phyloP scores from a whole-genome alignment of 2,329 filamentous ascomycete species.

The Sordariomycetes sp. region DNA sequence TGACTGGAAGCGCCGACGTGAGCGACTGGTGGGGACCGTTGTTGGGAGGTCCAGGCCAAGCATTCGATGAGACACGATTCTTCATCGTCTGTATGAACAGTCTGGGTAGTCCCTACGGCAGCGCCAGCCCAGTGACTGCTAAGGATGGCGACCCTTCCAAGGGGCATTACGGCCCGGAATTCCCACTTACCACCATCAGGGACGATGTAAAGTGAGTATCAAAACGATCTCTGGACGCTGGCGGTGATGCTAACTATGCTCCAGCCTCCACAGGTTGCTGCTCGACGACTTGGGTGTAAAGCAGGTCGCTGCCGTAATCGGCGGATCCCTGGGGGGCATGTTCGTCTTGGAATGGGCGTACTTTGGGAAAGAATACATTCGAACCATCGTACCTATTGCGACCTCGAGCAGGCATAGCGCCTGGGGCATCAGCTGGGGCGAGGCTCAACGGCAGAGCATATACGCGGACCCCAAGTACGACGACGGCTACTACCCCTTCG shows the following conservation, averaged over 20 bases:
- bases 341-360: conserved; percentile 89
- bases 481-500: conserved; percentile 86
- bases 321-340: conserved; percentile 84
- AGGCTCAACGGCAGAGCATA: conserved; percentile 84
- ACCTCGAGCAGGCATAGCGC: conserved; percentile 79
- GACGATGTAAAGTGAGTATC: conserved; percentile 84
- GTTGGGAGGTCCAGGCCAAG: conserved; percentile 66
- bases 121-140: conserved; percentile 79
- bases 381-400: conserved; percentile 72
- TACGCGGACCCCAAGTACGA: conserved; percentile 98
- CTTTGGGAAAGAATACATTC: conserved; percentile 77
- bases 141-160: conserved; percentile 70
- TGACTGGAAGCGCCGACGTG: conserved; percentile 79
- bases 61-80: conserved; percentile 75
- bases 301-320: conserved; percentile 70
- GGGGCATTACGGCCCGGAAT: conserved; percentile 86
- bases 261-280: conserved; percentile 69
- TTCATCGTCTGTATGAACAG: conserved; percentile 84
- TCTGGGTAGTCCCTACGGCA: conserved; percentile 76
- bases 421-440: conserved; percentile 87
- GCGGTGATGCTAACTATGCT: conserved; percentile 9
- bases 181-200: conserved; percentile 87
- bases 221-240: background rate
- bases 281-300: conserved; percentile 73
- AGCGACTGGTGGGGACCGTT: conserved; percentile 84